Evolutionary conservation across 2,329 filamentous ascomycete species (phyloP).

Genomic region (Fusarium sp.): DNA sequence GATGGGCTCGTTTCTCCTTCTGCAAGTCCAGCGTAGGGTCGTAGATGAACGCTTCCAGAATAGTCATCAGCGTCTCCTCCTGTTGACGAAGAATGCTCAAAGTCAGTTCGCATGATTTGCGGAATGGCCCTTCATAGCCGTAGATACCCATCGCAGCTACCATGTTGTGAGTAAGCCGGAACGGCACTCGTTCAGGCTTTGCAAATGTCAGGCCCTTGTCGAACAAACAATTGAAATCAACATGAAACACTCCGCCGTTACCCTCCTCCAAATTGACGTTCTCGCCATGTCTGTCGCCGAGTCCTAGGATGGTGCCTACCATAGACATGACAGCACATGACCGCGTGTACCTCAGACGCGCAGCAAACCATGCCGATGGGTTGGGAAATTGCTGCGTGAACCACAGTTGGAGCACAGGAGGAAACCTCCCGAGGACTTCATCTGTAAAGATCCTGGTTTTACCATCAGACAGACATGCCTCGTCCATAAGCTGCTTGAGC

Average conservation of each 20-base stretch:
- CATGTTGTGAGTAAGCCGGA: constrained; percentile 98
- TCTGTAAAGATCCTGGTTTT: constrained; percentile 80
- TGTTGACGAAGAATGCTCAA: constrained; percentile 86
- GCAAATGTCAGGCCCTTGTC: constrained; percentile 97
- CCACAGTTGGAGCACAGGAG: constrained; percentile 89
- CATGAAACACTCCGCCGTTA: constrained; percentile 93
- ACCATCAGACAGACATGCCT: constrained; percentile 63
- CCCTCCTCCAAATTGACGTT: constrained; percentile 96
- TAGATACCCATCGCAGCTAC: constrained; percentile 96
- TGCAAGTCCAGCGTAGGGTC: constrained; percentile 96
- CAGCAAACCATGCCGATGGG: constrained; percentile 90
- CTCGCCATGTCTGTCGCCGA: constrained; percentile 96
- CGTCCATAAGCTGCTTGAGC: constrained; percentile 73
- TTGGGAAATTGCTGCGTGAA: constrained; percentile 96
- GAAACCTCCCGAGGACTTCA: constrained; percentile 73
- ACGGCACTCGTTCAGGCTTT: constrained; percentile 93
- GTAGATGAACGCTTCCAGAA: constrained; percentile 95
- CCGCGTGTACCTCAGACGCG: constrained; percentile 87
- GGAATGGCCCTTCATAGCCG: constrained; percentile 92
- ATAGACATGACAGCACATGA: constrained; percentile 99
- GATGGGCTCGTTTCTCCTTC: constrained; percentile 65
- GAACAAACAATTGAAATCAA: constrained; percentile 99
- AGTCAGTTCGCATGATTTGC: constrained; percentile 89
- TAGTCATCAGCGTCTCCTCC: constrained; percentile 96
- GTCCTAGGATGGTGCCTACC: constrained; percentile 91